A percentile compares a stretch with the other conserved stretches of the same genome.
phyloP scores from a whole-genome alignment of 306 rosid genomes.

The Nissolia schottii region DNA sequence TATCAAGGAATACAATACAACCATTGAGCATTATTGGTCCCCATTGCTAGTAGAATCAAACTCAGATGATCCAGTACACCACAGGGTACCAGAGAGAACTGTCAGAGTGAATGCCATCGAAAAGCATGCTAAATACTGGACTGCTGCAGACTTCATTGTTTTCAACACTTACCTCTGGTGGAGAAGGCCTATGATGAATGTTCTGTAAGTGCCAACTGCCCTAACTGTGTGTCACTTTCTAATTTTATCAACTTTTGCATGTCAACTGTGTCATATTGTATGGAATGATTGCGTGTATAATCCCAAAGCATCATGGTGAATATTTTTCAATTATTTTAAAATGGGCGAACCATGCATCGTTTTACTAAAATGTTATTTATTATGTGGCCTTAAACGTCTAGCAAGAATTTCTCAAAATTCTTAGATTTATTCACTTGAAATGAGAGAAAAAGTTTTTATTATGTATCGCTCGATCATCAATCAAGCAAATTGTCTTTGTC shows the following conservation, averaged over 20 bases:
- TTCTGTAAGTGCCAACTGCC: constrained; percentile 34
- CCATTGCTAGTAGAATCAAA: constrained; percentile 86
- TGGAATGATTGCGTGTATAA: neutral
- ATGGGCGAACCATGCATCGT: too few relatives aligned
- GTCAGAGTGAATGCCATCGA: constrained; percentile 68
- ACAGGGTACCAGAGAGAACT: constrained; percentile 56
- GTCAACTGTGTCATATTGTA: neutral
- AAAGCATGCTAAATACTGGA: constrained; percentile 75
- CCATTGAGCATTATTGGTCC: constrained; percentile 76
- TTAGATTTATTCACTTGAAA: too few relatives aligned
- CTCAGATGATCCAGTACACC: constrained; percentile 73
- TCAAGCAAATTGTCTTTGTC: too few relatives aligned
- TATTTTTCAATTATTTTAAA: too few relatives aligned
- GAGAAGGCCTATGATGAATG: constrained; percentile 71
- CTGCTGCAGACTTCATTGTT: constrained; percentile 57
- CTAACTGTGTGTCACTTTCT: neutral
- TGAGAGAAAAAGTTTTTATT: too few relatives aligned
- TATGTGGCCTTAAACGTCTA: too few relatives aligned
- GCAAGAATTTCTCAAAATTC: too few relatives aligned
- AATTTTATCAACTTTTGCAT: neutral
- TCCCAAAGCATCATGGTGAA: too few relatives aligned
- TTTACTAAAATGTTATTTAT: too few relatives aligned
- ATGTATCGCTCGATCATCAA: too few relatives aligned
- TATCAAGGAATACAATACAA: constrained; percentile 72
- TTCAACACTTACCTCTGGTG: constrained; percentile 85